Evolutionary conservation across 1,284 basidiomycete genomes (phyloP).

Genomic region (Cryptococcus sp.): DNA sequence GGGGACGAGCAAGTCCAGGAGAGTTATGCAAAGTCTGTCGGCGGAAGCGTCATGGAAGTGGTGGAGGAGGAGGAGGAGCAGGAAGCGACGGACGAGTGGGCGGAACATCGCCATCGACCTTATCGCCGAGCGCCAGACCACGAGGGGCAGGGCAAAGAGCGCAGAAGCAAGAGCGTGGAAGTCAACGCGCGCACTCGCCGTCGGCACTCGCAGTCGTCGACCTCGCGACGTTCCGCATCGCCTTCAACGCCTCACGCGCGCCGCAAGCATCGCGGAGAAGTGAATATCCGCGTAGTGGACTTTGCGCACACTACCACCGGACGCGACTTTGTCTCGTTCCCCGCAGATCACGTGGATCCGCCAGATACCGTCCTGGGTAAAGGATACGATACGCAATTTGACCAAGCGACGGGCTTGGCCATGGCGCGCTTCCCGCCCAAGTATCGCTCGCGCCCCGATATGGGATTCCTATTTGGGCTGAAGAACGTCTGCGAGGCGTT

Average conservation of each 20-base stretch:
- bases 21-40: conserved; percentile 37
- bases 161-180: conserved; percentile 36
- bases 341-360: conserved; percentile 35
- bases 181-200: conserved; percentile 14
- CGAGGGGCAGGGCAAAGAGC: conserved; percentile 5
- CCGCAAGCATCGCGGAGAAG: conserved; percentile 69
- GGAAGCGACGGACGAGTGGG: conserved; percentile 23
- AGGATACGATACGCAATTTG: conserved; percentile 77
- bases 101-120: conserved; percentile 31
- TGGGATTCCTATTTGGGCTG: conserved; percentile 90
- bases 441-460: conserved; percentile 82
- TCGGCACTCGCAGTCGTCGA: conserved; percentile 6
- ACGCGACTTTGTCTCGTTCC: conserved; percentile 74
- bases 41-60: conserved; percentile 10
- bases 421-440: conserved; percentile 91
- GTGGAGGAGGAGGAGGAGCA: conserved; percentile 14
- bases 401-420: conserved; percentile 73
- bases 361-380: conserved; percentile 59
- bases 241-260: conserved; percentile 23
- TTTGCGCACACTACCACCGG: conserved; percentile 99
- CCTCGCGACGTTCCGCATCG: conserved; percentile 2
- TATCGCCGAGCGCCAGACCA: conserved; percentile 7
- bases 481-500: conserved; percentile 74
- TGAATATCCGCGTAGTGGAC: conserved; percentile 95
- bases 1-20: conserved; percentile 87